Conservation (phyloP, 2,329 filamentous ascomycete genomes). For the Thielaviopsis cerberus region DNA sequence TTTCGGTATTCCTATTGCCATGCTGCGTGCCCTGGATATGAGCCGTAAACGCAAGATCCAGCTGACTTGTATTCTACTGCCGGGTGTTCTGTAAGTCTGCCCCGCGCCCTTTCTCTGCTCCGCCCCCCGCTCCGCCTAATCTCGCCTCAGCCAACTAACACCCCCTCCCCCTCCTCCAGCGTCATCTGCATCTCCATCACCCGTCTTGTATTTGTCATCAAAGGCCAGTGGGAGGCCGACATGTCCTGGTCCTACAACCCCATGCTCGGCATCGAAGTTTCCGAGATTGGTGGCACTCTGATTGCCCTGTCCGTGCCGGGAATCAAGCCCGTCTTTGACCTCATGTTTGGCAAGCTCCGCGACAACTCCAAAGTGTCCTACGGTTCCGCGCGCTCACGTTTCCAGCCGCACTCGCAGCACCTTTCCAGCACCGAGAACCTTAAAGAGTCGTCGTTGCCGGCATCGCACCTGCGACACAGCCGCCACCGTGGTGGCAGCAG, state of each 20-base stretch:
- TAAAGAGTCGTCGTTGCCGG: too few species aligned
- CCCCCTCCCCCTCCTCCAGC: constrained; percentile 15
- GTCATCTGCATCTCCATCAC: constrained; percentile 30
- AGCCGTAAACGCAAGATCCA: constrained; percentile 26
- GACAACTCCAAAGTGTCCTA: constrained; percentile 13
- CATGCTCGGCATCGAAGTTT: constrained; percentile 29
- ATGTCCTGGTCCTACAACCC: constrained; percentile 33
- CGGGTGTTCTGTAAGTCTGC: constrained; percentile 26
- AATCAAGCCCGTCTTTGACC: constrained; percentile 28
- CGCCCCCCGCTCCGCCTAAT: neutral
- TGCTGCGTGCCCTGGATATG: constrained; percentile 28
- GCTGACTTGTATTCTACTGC: constrained; percentile 28
- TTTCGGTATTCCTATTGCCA: constrained; percentile 30
- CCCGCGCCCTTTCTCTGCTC: neutral
- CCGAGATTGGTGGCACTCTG: constrained; percentile 31
- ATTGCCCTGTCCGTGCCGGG: constrained; percentile 32
- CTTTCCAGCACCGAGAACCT: constrained; percentile 12
- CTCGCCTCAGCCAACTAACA: neutral
- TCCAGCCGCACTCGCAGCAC: constrained; percentile 18
- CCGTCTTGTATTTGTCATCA: constrained; percentile 28
- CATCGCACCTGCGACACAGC: constrained; percentile 3
- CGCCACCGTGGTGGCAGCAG: neutral
- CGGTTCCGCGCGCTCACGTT: constrained; percentile 17
- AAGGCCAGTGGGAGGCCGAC: constrained; percentile 28
- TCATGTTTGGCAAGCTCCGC: constrained; percentile 16